phyloP scores from a whole-genome alignment of 306 rosid species.

The Gillenia trifoliata region DNA sequence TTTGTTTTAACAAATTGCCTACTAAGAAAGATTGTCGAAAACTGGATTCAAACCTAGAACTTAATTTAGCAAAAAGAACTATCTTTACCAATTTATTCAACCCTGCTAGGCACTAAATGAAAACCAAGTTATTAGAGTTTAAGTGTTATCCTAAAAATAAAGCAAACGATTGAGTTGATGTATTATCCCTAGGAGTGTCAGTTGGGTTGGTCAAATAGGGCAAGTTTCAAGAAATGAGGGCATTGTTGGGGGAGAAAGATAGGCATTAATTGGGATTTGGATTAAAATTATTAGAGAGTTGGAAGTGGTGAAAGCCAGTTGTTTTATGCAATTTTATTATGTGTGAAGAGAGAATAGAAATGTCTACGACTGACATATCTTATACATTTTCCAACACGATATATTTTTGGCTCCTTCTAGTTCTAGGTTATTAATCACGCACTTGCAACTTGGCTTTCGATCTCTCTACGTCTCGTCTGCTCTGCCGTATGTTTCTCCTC shows the following conservation, averaged over 20 bases:
- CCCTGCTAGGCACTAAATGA: too few relatives aligned
- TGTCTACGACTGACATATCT: slow-evolving; percentile 19
- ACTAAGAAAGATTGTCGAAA: too few relatives aligned
- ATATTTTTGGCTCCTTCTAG: slow-evolving; percentile 16
- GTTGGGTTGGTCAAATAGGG: slow-evolving; percentile 26
- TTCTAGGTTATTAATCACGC: slow-evolving; percentile 2
- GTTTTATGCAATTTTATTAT: slow-evolving; percentile 15
- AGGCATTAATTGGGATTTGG: slow-evolving; percentile 73
- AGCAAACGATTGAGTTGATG: not conserved
- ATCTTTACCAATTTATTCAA: too few relatives aligned
- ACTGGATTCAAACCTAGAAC: too few relatives aligned
- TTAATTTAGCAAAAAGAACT: too few relatives aligned
- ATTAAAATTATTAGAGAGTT: slow-evolving; percentile 27
- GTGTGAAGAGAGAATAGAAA: slow-evolving; percentile 27
- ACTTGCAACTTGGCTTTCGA: not conserved
- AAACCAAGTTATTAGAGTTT: too few relatives aligned
- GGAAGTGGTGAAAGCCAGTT: slow-evolving; percentile 17
- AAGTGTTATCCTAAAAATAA: not conserved
- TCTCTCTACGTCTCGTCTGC: not conserved
- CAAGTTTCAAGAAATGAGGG: slow-evolving; percentile 12
- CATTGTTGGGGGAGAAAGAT: slow-evolving; percentile 26
- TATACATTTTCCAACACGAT: slow-evolving; percentile 40
- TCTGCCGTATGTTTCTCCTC: not conserved
- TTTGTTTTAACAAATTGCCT: too few relatives aligned
- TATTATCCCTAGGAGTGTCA: not conserved